Evolutionary conservation across 202 grass and related monocot genomes (phyloP), one percentile per base, ranked within the genome.

Genomic region (Brachypodium distachyon): DNA sequence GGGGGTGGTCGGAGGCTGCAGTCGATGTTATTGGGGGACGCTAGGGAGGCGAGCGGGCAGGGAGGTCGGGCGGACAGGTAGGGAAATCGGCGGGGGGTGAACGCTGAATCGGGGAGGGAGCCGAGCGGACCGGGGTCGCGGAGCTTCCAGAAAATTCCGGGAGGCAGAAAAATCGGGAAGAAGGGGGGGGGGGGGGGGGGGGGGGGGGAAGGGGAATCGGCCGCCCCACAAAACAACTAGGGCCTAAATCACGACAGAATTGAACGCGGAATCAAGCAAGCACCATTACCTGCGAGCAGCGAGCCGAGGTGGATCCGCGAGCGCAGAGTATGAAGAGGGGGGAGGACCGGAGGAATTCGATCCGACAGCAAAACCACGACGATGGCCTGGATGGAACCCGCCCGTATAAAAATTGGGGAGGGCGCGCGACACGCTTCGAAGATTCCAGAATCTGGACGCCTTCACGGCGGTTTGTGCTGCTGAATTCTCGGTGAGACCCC

Each of bases 401-500:
- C 5, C 50, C 25, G 26, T 36, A 72, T 49, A 81, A 81, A n/a
- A 81, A 41, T 61, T 36, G 16, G 53, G 70, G 52, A 9, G 44
- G 41, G 3, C 23, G 69, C 19, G 70, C 42, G 84, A 6, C 77
- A 78, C 70, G 43, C 77, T 1, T 14, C 14, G 61, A 75, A 53
- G 70, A 81, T 76, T 81, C 84, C 51, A 81, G 77, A 86, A 62
- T 81, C 70, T 6, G 76, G 33, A 43, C 42, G 55, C 51, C 39
- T 67, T 13, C 58, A 18, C 9, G 39, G 51, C 67, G 67, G 57
- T 61, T 26, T 59, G 16, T 51, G 16, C 17, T 48, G 72, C 73
- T 4, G 37, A 27, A 2, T 54, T 41, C 39, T 1, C 16, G 53
- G 21, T 1, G 8, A 41, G 12, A 4, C 67, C 3, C 67, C 5